phyloP scores from a whole-genome alignment of 2,329 filamentous ascomycete genomes.

The Xylaria sp. region DNA sequence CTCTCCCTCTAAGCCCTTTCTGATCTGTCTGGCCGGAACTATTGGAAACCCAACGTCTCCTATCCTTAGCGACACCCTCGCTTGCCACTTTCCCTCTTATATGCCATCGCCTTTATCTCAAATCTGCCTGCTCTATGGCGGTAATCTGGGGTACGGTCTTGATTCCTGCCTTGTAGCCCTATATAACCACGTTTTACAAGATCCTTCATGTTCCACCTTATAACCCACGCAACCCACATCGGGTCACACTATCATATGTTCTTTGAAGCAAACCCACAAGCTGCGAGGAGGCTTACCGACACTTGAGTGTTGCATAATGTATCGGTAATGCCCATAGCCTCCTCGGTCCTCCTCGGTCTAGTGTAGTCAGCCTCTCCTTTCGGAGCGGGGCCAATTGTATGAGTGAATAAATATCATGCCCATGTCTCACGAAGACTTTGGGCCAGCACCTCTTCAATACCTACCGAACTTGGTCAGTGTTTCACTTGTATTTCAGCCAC shows the following conservation, averaged over 20 bases:
- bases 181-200: background rate
- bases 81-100: background rate
- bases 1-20: background rate
- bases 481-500: background rate
- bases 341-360: too few relatives aligned
- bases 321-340: background rate
- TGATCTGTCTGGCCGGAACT: background rate
- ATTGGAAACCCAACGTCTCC: background rate
- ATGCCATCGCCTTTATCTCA: background rate
- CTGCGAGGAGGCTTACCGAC: background rate
- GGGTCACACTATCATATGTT: constrained; percentile 2
- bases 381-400: background rate
- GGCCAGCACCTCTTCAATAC: background rate
- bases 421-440: constrained; percentile 3
- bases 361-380: background rate
- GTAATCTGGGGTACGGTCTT: background rate
- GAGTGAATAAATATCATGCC: constrained; percentile 12
- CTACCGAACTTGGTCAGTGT: background rate
- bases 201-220: constrained; percentile 2
- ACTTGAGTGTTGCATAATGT: background rate
- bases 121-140: background rate
- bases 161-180: background rate
- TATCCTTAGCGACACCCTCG: background rate
- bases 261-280: background rate
- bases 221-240: constrained; percentile 9